These are phyloP conservation scores for Colletotrichum gloeosporioides DNA, from an alignment of 2,329 filamentous ascomycete genomes.

Conservation along the genomic window DNA sequence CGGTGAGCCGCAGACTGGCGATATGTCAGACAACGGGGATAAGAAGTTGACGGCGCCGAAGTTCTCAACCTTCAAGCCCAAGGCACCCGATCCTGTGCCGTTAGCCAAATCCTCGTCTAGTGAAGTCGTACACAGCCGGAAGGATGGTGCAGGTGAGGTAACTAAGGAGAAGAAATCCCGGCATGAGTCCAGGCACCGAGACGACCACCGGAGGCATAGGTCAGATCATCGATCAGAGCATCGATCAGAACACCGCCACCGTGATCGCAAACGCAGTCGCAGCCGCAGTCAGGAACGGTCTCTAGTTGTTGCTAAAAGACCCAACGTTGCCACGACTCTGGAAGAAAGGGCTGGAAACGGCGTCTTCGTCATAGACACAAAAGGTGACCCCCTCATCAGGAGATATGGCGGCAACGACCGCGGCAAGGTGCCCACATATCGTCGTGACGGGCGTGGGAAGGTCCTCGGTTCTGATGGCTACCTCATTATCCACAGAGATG, in stretches of 20 bases:
- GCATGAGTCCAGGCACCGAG: constrained; percentile 24
- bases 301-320: not conserved
- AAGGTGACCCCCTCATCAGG: constrained; percentile 78
- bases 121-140: not conserved
- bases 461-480: constrained; percentile 70
- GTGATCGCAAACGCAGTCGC: constrained; percentile 4
- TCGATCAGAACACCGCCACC: not conserved
- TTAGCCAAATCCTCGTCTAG: constrained; percentile 15
- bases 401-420: constrained; percentile 77
- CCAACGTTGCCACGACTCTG: constrained; percentile 18
- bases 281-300: not conserved
- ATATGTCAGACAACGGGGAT: constrained; percentile 3
- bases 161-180: constrained; percentile 13
- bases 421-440: constrained; percentile 74
- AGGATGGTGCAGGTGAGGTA: not conserved
- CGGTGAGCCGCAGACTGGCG: not conserved
- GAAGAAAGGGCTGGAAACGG: constrained; percentile 32
- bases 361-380: constrained; percentile 70
- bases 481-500: constrained; percentile 71
- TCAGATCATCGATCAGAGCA: not conserved
- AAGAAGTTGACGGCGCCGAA: constrained; percentile 58
- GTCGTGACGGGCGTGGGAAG: constrained; percentile 69
- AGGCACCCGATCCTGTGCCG: constrained; percentile 33
- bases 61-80: constrained; percentile 75
- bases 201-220: constrained; percentile 9